phyloP scores from a whole-genome alignment of 75 land plant genomes.

The Cunninghamia lanceolata region DNA sequence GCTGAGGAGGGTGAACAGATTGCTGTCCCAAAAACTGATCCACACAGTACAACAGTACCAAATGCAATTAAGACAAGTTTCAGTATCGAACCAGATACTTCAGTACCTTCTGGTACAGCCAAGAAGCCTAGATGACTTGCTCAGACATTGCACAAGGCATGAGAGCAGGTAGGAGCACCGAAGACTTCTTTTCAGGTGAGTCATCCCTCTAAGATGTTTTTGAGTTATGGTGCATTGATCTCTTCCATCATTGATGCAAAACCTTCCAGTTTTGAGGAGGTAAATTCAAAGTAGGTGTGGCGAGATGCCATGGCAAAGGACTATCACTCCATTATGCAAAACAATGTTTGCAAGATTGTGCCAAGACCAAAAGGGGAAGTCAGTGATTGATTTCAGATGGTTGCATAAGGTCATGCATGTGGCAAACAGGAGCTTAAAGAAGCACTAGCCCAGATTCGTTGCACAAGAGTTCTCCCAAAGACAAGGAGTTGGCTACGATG shows the following conservation, averaged over 20 bases:
- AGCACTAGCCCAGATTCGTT: background rate
- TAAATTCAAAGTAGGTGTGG: background rate
- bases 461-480: background rate
- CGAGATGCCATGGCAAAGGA: background rate
- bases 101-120: background rate
- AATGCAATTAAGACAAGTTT: background rate
- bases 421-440: background rate
- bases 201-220: too few relatives aligned
- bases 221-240: background rate
- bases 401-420: background rate
- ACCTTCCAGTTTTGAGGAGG: background rate
- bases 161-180: background rate
- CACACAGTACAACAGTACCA: background rate
- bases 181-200: background rate
- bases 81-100: background rate
- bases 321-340: background rate
- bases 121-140: background rate
- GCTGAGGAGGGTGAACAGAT: background rate
- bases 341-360: background rate
- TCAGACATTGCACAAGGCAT: background rate
- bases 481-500: background rate
- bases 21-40: background rate
- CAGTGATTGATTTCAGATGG: background rate
- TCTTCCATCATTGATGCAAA: too few relatives aligned
- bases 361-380: background rate